Conservation (phyloP, 768 basidiomycete species). For the Russula lepida region DNA sequence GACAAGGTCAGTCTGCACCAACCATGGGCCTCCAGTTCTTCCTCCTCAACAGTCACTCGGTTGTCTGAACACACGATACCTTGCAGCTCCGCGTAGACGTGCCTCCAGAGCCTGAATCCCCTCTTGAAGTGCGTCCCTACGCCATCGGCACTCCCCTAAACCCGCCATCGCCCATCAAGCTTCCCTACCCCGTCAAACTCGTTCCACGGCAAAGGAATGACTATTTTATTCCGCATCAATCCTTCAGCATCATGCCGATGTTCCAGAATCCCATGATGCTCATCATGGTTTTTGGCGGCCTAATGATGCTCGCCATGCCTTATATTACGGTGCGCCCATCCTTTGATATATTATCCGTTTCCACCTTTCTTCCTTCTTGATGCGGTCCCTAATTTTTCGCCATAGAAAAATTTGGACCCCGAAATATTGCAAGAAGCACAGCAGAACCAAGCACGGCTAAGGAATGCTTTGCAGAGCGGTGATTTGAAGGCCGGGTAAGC, state of each 20-base stretch:
- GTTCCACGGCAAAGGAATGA: slow-evolving; percentile 44
- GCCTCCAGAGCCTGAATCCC: slow-evolving; percentile 30
- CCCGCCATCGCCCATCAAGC: slow-evolving; percentile 43
- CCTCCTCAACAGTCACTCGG: not conserved
- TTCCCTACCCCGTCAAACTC: slow-evolving; percentile 56
- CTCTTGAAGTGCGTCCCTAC: slow-evolving; percentile 53
- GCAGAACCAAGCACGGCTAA: slow-evolving; percentile 48
- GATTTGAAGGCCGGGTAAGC: slow-evolving; percentile 36
- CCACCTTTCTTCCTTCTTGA: not conserved
- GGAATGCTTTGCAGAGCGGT: slow-evolving; percentile 46
- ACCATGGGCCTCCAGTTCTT: not conserved
- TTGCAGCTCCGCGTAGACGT: slow-evolving; percentile 63
- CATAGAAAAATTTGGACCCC: slow-evolving; percentile 70
- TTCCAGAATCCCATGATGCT: slow-evolving; percentile 81
- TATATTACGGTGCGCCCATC: slow-evolving; percentile 56
- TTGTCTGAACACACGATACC: not conserved
- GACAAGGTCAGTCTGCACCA: slow-evolving; percentile 45
- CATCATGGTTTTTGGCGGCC: slow-evolving; percentile 59
- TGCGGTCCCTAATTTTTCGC: not conserved
- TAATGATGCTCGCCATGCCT: slow-evolving; percentile 64
- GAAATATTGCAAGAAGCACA: slow-evolving; percentile 58
- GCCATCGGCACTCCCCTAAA: slow-evolving; percentile 59
- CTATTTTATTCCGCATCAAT: slow-evolving; percentile 62
- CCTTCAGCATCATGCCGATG: slow-evolving; percentile 70
- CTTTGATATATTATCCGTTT: not conserved